Evolutionary conservation across 345 rosid species (phyloP).

Genomic region (Carallia pectinifolia): DNA sequence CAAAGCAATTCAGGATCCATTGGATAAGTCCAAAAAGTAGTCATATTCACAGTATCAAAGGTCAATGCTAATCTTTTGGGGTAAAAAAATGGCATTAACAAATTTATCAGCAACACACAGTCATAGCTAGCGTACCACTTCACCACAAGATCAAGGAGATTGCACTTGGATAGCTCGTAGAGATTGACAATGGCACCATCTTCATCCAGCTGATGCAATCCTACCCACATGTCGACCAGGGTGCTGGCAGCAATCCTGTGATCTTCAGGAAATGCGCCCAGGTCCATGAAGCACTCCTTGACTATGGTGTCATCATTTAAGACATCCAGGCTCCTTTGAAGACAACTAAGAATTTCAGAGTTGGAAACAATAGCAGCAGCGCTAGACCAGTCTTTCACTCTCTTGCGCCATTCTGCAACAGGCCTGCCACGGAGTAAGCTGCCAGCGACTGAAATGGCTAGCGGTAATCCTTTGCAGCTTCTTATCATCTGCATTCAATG

Average conservation of each 20-base stretch:
- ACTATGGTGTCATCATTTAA: background rate
- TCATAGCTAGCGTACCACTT: background rate
- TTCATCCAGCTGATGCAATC: constrained; percentile 13
- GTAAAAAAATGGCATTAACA: no score
- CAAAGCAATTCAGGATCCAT: no score
- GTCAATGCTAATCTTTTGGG: no score
- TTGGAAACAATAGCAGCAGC: constrained; percentile 14
- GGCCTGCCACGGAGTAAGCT: constrained; percentile 20
- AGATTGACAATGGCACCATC: constrained; percentile 10
- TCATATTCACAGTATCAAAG: no score
- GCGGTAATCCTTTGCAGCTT: constrained; percentile 29
- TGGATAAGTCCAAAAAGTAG: no score
- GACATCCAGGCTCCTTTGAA: constrained; percentile 16
- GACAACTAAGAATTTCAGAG: constrained; percentile 19
- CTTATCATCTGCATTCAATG: constrained; percentile 23
- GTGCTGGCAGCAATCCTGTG: constrained; percentile 7
- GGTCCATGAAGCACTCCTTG: constrained; percentile 17
- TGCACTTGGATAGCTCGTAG: background rate
- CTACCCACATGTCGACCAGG: constrained; percentile 12
- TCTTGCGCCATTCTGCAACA: constrained; percentile 21
- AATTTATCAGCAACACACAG: no score
- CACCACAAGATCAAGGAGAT: background rate
- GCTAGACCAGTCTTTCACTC: constrained; percentile 19
- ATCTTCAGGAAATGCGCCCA: constrained; percentile 15
- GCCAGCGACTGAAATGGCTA: constrained; percentile 27